Evolutionary conservation across 345 rosid species (phyloP).

Genomic region (Reutealis trisperma): DNA sequence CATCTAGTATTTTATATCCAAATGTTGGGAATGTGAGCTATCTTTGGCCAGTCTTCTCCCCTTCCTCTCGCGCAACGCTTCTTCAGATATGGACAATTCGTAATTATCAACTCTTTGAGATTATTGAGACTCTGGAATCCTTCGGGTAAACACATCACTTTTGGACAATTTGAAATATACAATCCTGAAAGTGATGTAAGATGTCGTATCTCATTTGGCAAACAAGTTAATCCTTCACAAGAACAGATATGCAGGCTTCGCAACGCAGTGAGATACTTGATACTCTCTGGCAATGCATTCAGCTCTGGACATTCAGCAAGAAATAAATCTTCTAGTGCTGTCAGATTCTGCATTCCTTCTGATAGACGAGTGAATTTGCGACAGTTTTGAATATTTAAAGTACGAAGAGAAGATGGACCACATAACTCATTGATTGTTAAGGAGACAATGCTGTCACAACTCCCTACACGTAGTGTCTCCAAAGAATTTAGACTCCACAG

Average conservation of each 20-base stretch:
- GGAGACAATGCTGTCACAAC: not conserved
- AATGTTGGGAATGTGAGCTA: too few species aligned
- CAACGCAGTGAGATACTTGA: slow-evolving; percentile 3
- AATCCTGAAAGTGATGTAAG: not conserved
- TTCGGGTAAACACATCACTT: slow-evolving; percentile 2
- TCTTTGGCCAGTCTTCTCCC: not conserved
- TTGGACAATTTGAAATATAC: not conserved
- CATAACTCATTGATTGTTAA: not conserved
- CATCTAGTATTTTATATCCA: too few species aligned
- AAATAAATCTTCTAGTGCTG: not conserved
- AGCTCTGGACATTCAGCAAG: not conserved
- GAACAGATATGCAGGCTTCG: not conserved
- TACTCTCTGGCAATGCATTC: not conserved
- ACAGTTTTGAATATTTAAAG: not conserved
- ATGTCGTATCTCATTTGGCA: slow-evolving; percentile 5
- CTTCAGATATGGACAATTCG: not conserved
- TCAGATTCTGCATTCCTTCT: not conserved
- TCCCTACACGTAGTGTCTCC: not conserved
- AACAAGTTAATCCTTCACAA: not conserved
- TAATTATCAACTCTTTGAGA: not conserved
- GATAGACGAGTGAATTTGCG: not conserved
- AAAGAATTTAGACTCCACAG: not conserved
- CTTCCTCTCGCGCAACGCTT: not conserved
- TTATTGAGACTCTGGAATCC: not conserved
- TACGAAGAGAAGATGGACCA: not conserved